Evolutionary conservation across 2,329 filamentous ascomycete species (phyloP).

Genomic region (Penicillium psychrosexuale): DNA sequence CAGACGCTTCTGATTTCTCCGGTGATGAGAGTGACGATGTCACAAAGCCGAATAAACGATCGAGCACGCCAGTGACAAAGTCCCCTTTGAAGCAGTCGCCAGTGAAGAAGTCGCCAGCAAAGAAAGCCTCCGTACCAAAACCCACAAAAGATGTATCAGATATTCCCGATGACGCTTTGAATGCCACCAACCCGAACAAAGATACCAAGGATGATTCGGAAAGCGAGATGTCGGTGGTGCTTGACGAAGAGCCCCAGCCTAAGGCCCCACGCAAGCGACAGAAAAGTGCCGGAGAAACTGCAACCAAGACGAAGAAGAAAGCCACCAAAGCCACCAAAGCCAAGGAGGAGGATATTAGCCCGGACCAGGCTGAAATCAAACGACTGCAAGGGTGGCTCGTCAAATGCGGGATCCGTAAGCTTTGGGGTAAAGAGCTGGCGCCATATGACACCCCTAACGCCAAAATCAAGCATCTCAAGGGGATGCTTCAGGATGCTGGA

Average conservation of each 20-base stretch:
- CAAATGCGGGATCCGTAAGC: constrained; percentile 88
- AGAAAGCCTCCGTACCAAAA: constrained; percentile 7
- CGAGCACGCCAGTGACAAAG: constrained; percentile 7
- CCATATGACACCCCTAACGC: constrained; percentile 68
- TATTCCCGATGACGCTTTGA: constrained; percentile 15
- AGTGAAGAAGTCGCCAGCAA: constrained; percentile 6
- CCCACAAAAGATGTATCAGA: constrained; percentile 8
- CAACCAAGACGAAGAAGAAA: constrained; percentile 34
- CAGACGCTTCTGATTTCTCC: constrained; percentile 7
- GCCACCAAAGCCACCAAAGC: constrained; percentile 31
- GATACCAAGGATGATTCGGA: constrained; percentile 53
- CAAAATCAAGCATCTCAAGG: constrained; percentile 78
- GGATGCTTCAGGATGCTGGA: constrained; percentile 74
- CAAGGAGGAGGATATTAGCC: constrained; percentile 51
- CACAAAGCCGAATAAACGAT: constrained; percentile 19
- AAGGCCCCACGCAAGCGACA: constrained; percentile 56
- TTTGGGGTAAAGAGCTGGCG: constrained; percentile 84
- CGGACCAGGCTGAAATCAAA: constrained; percentile 78
- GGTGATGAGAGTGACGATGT: constrained; percentile 22
- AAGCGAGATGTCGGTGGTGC: constrained; percentile 69
- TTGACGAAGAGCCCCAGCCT: constrained; percentile 67
- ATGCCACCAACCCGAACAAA: constrained; percentile 16
- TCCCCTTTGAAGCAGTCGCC: neutral
- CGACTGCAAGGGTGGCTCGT: constrained; percentile 78
- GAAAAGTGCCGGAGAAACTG: constrained; percentile 27